Percentiles rank a stretch among this genome's conserved stretches.
These are phyloP conservation scores for Hirschioporus abietinus DNA, from an alignment of 768 basidiomycete genomes.

Conservation along the genomic window DNA sequence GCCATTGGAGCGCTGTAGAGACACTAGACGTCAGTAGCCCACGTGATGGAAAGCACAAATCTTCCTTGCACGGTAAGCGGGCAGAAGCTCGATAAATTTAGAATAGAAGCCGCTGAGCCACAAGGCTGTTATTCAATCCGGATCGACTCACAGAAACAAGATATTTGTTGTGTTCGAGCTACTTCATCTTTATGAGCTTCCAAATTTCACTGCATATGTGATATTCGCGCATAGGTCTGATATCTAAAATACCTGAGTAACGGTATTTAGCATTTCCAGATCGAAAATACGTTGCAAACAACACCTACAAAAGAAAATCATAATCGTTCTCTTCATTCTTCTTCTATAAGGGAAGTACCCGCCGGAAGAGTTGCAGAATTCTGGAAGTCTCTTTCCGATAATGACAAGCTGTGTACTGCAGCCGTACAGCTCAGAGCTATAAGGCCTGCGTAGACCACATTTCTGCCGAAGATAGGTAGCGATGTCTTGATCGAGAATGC, in stretches of 20 bases:
- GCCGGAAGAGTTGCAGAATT: too few species aligned
- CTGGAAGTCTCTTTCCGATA: not conserved
- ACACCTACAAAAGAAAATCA: too few species aligned
- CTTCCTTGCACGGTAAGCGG: not conserved
- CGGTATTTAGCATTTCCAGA: too few species aligned
- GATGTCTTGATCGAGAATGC: slow-evolving; percentile 12
- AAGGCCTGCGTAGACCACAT: not conserved
- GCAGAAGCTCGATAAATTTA: not conserved
- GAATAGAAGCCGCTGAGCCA: not conserved
- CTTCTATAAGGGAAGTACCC: too few species aligned
- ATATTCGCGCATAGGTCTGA: too few species aligned
- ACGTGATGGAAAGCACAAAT: not conserved
- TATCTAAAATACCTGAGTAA: too few species aligned
- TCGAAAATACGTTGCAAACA: too few species aligned
- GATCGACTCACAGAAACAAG: not conserved
- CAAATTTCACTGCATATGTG: too few species aligned
- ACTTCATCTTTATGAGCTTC: too few species aligned
- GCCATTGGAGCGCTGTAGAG: not conserved
- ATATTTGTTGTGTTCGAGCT: not conserved
- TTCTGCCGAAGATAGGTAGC: not conserved
- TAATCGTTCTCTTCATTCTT: too few species aligned
- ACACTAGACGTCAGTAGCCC: not conserved
- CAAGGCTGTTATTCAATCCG: not conserved
- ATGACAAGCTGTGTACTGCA: not conserved
- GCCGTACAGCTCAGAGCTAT: not conserved